Evolutionary conservation across 768 basidiomycete genomes (phyloP).

Genomic region (Polyporus arcularius): DNA sequence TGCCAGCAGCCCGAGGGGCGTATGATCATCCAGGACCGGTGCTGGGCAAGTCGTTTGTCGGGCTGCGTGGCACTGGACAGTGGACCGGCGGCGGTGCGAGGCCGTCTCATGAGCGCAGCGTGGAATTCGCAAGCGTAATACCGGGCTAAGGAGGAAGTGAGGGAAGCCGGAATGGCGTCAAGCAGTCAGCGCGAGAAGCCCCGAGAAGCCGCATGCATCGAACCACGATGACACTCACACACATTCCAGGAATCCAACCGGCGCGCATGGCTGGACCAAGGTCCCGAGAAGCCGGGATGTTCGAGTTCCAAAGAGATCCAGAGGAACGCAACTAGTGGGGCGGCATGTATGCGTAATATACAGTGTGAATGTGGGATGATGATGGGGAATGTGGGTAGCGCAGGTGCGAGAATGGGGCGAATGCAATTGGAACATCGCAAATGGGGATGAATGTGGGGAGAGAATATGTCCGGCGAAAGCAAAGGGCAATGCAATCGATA

Average conservation of each 20-base stretch:
- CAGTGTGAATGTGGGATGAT: conserved; percentile 8
- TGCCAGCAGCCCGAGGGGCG: background rate
- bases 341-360: conserved; percentile 15
- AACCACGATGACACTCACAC: conserved; percentile 8
- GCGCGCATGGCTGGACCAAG: background rate
- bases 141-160: background rate
- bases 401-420: background rate
- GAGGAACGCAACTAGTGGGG: background rate
- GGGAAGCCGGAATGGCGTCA: conserved; percentile 10
- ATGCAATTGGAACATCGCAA: background rate
- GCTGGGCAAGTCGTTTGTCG: background rate
- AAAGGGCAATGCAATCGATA: background rate
- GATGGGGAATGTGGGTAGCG: background rate
- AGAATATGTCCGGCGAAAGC: conserved; percentile 5
- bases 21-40: background rate
- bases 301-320: background rate
- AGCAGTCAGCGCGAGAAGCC: conserved; percentile 16
- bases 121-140: background rate
- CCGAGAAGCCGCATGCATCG: conserved; percentile 18
- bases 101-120: background rate
- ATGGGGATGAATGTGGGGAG: conserved; percentile 1
- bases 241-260: conserved; percentile 2
- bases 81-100: background rate
- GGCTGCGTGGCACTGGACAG: background rate
- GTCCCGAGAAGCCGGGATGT: background rate